Conservation (phyloP, 2,329 filamentous ascomycete genomes). For the Juglanconis juglandina region DNA sequence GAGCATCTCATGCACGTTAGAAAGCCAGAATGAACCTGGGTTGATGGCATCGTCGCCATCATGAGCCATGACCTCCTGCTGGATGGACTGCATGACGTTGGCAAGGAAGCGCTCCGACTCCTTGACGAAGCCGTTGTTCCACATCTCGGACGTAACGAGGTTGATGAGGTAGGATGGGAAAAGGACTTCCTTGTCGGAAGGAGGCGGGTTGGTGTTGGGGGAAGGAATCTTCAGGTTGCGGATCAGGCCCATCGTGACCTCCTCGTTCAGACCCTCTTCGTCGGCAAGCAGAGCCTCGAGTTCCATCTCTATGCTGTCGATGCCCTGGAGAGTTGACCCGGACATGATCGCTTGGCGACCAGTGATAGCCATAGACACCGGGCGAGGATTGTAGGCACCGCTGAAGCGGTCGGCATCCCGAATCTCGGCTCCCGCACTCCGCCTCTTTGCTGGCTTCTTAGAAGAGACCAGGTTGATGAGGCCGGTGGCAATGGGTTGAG, state of each 20-base stretch:
- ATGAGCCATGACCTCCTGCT: slow-evolving; percentile 98
- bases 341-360: slow-evolving; percentile 65
- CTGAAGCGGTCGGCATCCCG: slow-evolving; percentile 88
- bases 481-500: slow-evolving; percentile 59
- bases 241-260: slow-evolving; percentile 94
- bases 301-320: slow-evolving; percentile 92
- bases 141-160: slow-evolving; percentile 98
- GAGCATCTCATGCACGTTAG: slow-evolving; percentile 99
- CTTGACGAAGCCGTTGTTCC: slow-evolving; percentile 99
- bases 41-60: slow-evolving; percentile 97
- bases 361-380: slow-evolving; percentile 90
- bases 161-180: slow-evolving; percentile 99
- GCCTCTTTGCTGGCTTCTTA: slow-evolving; percentile 85
- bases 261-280: slow-evolving; percentile 93
- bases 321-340: slow-evolving; percentile 72
- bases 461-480: slow-evolving; percentile 95
- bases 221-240: slow-evolving; percentile 94
- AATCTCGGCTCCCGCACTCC: slow-evolving; percentile 83
- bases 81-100: slow-evolving; percentile 99
- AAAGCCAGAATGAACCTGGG: slow-evolving; percentile 96
- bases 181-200: slow-evolving; percentile 95
- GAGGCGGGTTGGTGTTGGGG: slow-evolving; percentile 79
- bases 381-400: slow-evolving; percentile 86
- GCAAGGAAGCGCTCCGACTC: slow-evolving; percentile 98
- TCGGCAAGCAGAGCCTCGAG: slow-evolving; percentile 90